These are phyloP conservation scores for Artemisia tridentata DNA, from an alignment of 129 eudicot species.

Conservation along the genomic window DNA sequence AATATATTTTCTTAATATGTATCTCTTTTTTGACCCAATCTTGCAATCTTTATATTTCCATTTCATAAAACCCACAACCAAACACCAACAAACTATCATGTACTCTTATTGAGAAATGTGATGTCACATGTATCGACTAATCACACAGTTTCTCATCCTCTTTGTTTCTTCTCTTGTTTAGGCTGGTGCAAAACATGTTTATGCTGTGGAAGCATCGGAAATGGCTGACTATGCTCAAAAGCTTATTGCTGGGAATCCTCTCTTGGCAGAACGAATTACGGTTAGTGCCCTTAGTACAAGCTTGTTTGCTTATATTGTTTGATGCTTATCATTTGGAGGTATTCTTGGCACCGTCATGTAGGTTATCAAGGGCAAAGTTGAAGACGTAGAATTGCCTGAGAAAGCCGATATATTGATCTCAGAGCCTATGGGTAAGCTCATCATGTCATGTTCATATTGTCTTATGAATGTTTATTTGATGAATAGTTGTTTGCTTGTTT, in stretches of 20 bases:
- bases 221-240: slow-evolving; percentile 94
- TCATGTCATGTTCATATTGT: not conserved
- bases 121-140: slow-evolving; percentile 14
- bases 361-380: slow-evolving; percentile 93
- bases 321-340: slow-evolving; percentile 20
- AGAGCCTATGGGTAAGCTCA: slow-evolving; percentile 94
- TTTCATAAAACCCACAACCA: too few relatives aligned
- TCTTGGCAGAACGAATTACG: slow-evolving; percentile 72
- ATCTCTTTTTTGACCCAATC: too few relatives aligned
- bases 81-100: too few relatives aligned
- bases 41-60: too few relatives aligned
- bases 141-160: not conserved
- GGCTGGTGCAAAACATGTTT: slow-evolving; percentile 99
- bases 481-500: not conserved
- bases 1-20: too few relatives aligned
- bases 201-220: slow-evolving; percentile 99
- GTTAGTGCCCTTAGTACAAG: slow-evolving; percentile 38
- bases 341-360: slow-evolving; percentile 26
- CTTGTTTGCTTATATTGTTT: not conserved
- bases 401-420: slow-evolving; percentile 95
- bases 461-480: slow-evolving; percentile 1
- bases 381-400: slow-evolving; percentile 92
- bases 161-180: slow-evolving; percentile 23
- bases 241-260: slow-evolving; percentile 91
- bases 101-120: not conserved